Percentiles rank a stretch among this genome's conserved stretches.
Conservation (phyloP, 176 grass and related monocot genomes). For the Musa troglodytarum region DNA sequence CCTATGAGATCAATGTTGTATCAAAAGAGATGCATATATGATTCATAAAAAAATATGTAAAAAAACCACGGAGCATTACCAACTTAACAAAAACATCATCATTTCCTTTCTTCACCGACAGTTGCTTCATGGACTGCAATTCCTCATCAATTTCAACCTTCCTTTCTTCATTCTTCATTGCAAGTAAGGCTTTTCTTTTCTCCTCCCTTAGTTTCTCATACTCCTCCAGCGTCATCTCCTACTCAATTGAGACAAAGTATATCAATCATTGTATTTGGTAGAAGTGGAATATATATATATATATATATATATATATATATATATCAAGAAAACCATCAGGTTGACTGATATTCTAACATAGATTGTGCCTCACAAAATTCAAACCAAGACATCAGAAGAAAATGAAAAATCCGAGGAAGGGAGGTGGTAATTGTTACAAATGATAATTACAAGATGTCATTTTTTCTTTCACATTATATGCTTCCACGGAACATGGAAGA, state of each 20-base stretch:
- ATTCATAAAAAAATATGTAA: not conserved
- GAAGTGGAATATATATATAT: not conserved
- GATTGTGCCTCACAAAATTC: no score
- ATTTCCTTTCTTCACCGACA: slow-evolving; percentile 1
- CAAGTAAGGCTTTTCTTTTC: slow-evolving; percentile 13
- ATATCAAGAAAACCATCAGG: not conserved
- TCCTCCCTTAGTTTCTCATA: slow-evolving; percentile 14
- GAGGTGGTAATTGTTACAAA: no score
- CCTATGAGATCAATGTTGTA: not conserved
- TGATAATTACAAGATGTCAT: no score
- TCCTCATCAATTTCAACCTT: slow-evolving; percentile 15
- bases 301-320: no score
- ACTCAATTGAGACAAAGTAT: not conserved
- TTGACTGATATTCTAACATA: no score
- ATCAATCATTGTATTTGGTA: not conserved
- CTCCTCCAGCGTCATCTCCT: slow-evolving; percentile 20
- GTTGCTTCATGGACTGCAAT: slow-evolving; percentile 8
- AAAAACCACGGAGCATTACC: not conserved
- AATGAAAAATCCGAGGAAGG: no score
- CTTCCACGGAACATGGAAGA: no score
- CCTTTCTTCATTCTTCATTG: slow-evolving; percentile 13
- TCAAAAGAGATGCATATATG: not conserved
- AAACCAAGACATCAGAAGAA: no score
- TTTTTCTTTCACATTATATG: no score
- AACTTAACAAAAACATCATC: slow-evolving; percentile 9